These are phyloP conservation scores for Streptanthus diversifolius DNA, from an alignment of 345 rosid species.

Conservation along the genomic window DNA sequence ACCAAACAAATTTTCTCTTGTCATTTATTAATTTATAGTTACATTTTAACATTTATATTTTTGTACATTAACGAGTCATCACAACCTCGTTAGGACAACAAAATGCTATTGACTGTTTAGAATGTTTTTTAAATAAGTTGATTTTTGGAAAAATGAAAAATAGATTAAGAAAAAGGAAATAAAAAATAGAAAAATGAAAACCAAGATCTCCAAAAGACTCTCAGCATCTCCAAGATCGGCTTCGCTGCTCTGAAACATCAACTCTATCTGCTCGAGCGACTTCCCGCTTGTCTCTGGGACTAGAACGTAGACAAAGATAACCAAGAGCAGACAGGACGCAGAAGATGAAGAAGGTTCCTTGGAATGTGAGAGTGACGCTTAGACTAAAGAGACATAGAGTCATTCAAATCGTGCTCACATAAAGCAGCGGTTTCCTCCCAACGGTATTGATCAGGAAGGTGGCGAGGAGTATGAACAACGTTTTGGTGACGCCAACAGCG, in stretches of 20 bases:
- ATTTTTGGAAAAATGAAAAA: too few relatives aligned
- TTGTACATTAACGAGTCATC: too few relatives aligned
- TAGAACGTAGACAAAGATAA: conserved; percentile 49
- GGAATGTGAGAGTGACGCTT: conserved; percentile 37
- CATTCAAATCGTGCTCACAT: conserved; percentile 79
- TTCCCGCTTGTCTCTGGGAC: conserved; percentile 76
- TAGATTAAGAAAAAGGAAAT: too few relatives aligned
- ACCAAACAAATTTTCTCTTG: too few relatives aligned
- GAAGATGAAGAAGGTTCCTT: conserved; percentile 55
- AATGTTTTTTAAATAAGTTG: too few relatives aligned
- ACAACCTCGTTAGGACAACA: too few relatives aligned
- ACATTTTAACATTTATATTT: too few relatives aligned
- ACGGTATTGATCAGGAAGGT: conserved; percentile 56
- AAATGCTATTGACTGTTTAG: too few relatives aligned
- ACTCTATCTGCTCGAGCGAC: conserved; percentile 68
- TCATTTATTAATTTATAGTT: too few relatives aligned
- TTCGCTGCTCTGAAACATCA: conserved; percentile 48
- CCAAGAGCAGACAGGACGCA: conserved; percentile 55
- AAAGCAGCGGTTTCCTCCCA: conserved; percentile 73
- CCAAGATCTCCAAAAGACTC: conserved; percentile 71
- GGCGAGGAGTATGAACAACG: conserved; percentile 58
- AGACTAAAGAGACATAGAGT: conserved; percentile 60
- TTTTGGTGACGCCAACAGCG: conserved; percentile 68
- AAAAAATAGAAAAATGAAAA: too few relatives aligned
- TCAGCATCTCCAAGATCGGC: conserved; percentile 64